Conservation (phyloP, 768 basidiomycete species). For the Suillus brevipes region DNA sequence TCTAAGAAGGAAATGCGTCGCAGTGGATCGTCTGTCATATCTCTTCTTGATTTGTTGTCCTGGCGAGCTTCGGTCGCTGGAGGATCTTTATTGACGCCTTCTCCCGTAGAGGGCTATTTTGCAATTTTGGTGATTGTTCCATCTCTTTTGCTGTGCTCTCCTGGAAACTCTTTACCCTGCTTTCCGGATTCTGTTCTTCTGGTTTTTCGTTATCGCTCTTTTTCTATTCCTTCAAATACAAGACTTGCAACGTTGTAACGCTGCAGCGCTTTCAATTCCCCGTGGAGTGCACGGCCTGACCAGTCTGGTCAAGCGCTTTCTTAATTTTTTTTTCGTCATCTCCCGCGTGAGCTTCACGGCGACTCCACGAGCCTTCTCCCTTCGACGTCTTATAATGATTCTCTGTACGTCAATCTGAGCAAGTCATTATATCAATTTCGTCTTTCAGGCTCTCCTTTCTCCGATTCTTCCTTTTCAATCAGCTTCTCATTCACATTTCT, state of each 20-base stretch:
- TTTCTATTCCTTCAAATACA: conserved; percentile 18
- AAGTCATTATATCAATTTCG: conserved; percentile 32
- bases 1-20: not conserved
- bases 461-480: conserved; percentile 36
- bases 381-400: conserved; percentile 22
- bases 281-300: conserved; percentile 6
- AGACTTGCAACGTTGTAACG: conserved; percentile 26
- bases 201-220: conserved; percentile 32
- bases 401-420: conserved; percentile 36
- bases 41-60: not conserved
- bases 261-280: conserved; percentile 13
- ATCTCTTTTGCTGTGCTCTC: conserved; percentile 9
- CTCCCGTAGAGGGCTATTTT: not conserved
- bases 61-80: conserved; percentile 11
- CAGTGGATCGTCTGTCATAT: conserved; percentile 20
- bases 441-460: conserved; percentile 30
- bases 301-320: conserved; percentile 21
- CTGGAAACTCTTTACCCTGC: conserved; percentile 12
- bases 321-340: conserved; percentile 15
- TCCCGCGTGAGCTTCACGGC: conserved; percentile 24
- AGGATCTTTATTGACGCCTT: conserved; percentile 12
- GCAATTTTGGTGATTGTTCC: conserved; percentile 2
- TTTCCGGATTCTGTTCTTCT: conserved; percentile 35
- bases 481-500: conserved; percentile 34
- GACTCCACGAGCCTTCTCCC: conserved; percentile 22